Evolutionary conservation across 768 basidiomycete genomes (phyloP), one percentile per base, ranked within the genome.

Genomic region (Psilocybe cubensis): DNA sequence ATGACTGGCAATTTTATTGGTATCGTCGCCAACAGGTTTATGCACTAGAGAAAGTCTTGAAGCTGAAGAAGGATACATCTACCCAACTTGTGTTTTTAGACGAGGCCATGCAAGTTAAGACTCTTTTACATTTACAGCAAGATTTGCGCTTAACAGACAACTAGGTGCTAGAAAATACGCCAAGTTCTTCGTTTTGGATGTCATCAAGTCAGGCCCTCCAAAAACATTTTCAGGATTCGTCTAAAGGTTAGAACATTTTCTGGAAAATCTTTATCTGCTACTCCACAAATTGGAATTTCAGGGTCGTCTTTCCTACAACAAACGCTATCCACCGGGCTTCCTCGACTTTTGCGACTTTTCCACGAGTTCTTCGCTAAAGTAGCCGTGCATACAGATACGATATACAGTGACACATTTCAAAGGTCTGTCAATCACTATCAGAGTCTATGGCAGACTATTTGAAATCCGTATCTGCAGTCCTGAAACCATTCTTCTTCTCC

Each of bases 361-460:
- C 97, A 99, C 54, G 94, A 95, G 38, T 97, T 99, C 75, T 99
- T 99, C 69, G 86, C 90, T 27, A 95, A 95, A 70, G 94, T 98
- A 51, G 87, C 94, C 2, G 90, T 96, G 10, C 92, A 98, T 68
- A 97, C 97, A 1, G 96, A 98, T 67, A 98, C 97, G 0, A 77
- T 92, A 5, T 98, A 98, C 69, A 88, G 85, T 0, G 84, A 88
- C 51, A 79, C 84, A 0, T 83, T 90, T 48, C 97, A 99, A 74
- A 94, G 92, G 94, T 92, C 70, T 59, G 27, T 49, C 21, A 28
- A 40, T 8, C 38, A 48, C 24, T 31, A 21, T 21, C 23, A 50
- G 33, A 12, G 17, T 53, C 47, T 52, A 28, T 29, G 24, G 7
- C 5, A 20, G 49, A 10, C 23, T 35, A 52, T 27, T n/a, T 53